phyloP scores from a whole-genome alignment of 2,329 filamentous ascomycete species.

The Paraphoma chrysanthemicola region DNA sequence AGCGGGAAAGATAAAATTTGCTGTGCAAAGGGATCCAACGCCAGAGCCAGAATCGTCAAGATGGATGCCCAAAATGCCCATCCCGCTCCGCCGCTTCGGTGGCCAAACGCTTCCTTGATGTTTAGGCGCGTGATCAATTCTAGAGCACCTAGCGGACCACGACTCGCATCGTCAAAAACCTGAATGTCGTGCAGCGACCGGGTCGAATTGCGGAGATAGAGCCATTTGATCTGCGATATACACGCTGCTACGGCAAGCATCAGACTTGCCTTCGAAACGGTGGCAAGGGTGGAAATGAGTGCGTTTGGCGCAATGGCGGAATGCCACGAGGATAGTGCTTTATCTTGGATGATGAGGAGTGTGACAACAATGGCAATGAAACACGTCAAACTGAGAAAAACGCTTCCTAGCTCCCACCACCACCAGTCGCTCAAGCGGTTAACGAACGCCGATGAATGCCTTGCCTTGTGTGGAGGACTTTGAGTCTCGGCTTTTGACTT shows the following conservation, averaged over 20 bases:
- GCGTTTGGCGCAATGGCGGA: conserved; percentile 6
- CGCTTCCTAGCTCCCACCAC: conserved; percentile 11
- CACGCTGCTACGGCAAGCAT: conserved; percentile 3
- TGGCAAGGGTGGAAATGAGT: conserved; percentile 5
- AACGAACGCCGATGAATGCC: background rate
- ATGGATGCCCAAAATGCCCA: conserved; percentile 10
- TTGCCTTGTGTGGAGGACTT: background rate
- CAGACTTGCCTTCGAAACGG: conserved; percentile 7
- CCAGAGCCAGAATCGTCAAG: conserved; percentile 9
- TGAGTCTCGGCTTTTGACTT: too few relatives aligned
- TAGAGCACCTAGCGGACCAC: conserved; percentile 7
- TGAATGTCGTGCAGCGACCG: background rate
- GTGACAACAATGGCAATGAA: conserved; percentile 5
- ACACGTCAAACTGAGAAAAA: conserved; percentile 5
- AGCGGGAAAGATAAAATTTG: conserved; percentile 10
- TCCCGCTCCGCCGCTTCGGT: conserved; percentile 1
- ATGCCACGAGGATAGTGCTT: conserved; percentile 8
- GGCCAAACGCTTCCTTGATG: background rate
- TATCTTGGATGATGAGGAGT: background rate
- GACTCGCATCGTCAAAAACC: conserved; percentile 6
- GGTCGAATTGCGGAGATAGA: background rate
- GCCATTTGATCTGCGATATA: conserved; percentile 8
- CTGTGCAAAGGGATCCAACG: conserved; percentile 15
- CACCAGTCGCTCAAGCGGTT: conserved; percentile 8
- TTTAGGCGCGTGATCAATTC: conserved; percentile 4